A percentile compares a stretch with the other conserved stretches of the same genome.
Conservation (phyloP, 768 basidiomycete species). For the Xanthoconium purpureum region DNA sequence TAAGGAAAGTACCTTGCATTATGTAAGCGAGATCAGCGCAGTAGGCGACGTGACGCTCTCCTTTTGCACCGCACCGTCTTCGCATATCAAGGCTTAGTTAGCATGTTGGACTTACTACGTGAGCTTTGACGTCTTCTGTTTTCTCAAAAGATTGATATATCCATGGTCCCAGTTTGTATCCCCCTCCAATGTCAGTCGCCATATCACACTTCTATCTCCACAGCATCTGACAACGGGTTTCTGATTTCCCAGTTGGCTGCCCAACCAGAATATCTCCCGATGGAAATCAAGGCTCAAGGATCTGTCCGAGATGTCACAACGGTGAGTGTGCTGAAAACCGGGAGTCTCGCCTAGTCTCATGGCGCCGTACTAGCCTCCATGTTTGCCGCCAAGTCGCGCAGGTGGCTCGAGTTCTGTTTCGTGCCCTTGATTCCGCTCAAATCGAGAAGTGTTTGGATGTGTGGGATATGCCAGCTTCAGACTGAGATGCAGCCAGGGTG, state of each 20-base stretch:
- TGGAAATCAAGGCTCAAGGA: conserved; percentile 46
- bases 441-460: conserved; percentile 64
- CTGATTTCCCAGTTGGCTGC: conserved; percentile 54
- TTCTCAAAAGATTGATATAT: not conserved
- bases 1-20: no score
- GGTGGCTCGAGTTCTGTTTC: conserved; percentile 77
- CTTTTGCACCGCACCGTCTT: no score
- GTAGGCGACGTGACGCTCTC: no score
- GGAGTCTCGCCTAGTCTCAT: not conserved
- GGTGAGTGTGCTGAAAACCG: conserved; percentile 38
- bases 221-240: conserved; percentile 5
- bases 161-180: conserved; percentile 42
- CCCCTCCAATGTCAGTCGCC: conserved; percentile 47
- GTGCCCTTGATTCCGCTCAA: conserved; percentile 67
- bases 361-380: conserved; percentile 47
- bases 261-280: conserved; percentile 56
- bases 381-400: conserved; percentile 58
- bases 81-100: not conserved
- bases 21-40: no score
- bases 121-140: not conserved
- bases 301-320: conserved; percentile 74
- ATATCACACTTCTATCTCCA: conserved; percentile 2
- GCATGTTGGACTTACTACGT: conserved; percentile 10
- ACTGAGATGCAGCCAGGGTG: conserved; percentile 51
- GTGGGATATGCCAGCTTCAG: conserved; percentile 68